These are phyloP conservation scores for Anisodus tanguticus DNA, from an alignment of 257 asterid genomes.

Conservation along the genomic window DNA sequence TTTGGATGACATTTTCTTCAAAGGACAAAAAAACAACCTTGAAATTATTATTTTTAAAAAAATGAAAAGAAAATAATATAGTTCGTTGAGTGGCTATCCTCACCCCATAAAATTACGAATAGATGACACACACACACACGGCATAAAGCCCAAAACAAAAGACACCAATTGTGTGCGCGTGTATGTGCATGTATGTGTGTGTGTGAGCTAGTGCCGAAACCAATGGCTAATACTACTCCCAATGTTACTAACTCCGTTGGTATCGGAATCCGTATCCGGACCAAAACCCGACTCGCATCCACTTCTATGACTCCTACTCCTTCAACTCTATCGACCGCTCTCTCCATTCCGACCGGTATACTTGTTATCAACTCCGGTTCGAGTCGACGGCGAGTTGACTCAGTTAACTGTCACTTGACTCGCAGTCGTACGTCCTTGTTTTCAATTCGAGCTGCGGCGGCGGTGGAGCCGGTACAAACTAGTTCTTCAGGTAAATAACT, in stretches of 20 bases:
- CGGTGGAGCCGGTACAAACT: constrained; percentile 27
- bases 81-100: constrained; percentile 27
- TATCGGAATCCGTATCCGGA: constrained; percentile 28
- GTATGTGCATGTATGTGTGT: neutral
- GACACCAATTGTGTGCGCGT: neutral
- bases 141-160: neutral
- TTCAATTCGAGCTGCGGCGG: constrained; percentile 35
- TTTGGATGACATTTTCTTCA: constrained; percentile 17
- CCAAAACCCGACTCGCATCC: constrained; percentile 27
- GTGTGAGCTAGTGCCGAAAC: constrained; percentile 32
- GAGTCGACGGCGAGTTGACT: constrained; percentile 28
- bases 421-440: constrained; percentile 22
- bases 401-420: constrained; percentile 17
- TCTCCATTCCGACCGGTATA: constrained; percentile 27
- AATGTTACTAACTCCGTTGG: constrained; percentile 28
- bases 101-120: neutral
- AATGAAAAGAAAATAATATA: neutral
- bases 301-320: neutral
- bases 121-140: neutral
- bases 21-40: neutral
- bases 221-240: constrained; percentile 41
- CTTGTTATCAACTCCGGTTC: constrained; percentile 28
- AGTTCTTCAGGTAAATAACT: constrained; percentile 41
- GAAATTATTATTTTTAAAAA: neutral
- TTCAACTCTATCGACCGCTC: constrained; percentile 26